These are phyloP conservation scores for Neoboletus magnificus DNA, from an alignment of 768 basidiomycete species.

Conservation along the genomic window DNA sequence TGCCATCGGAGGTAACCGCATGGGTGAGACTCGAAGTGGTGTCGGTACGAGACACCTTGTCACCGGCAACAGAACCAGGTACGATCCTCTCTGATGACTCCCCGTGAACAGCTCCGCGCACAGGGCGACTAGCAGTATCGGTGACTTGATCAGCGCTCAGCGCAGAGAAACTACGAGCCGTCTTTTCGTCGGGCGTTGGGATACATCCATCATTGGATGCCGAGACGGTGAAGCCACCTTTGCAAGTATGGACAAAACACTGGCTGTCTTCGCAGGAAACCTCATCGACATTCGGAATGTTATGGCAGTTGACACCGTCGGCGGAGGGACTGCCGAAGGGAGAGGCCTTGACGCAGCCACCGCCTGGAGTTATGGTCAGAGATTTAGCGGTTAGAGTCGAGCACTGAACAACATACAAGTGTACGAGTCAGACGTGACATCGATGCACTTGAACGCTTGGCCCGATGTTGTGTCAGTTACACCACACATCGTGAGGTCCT, in stretches of 20 bases:
- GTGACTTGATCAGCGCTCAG: neutral
- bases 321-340: conserved; percentile 15
- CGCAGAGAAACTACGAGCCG: neutral
- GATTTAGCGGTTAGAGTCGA: neutral
- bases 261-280: conserved; percentile 27
- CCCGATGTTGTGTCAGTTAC: conserved; percentile 11
- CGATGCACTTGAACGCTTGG: conserved; percentile 30
- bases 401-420: conserved; percentile 28
- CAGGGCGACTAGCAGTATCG: too few species aligned
- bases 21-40: neutral
- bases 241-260: conserved; percentile 31
- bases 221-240: conserved; percentile 15
- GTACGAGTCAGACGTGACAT: conserved; percentile 24
- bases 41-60: neutral
- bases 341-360: conserved; percentile 31
- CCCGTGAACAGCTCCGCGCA: too few species aligned
- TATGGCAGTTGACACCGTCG: conserved; percentile 32
- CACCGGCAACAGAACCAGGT: neutral
- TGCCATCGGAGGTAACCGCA: neutral
- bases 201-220: conserved; percentile 14
- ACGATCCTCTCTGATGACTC: too few species aligned
- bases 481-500: conserved; percentile 27
- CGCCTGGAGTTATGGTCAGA: conserved; percentile 22
- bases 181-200: neutral
- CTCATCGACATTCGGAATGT: conserved; percentile 26